A percentile compares a stretch with the other conserved stretches of the same genome.
phyloP scores from a whole-genome alignment of 2,329 filamentous ascomycete genomes.

The Ophiosphaerella herpotricha region DNA sequence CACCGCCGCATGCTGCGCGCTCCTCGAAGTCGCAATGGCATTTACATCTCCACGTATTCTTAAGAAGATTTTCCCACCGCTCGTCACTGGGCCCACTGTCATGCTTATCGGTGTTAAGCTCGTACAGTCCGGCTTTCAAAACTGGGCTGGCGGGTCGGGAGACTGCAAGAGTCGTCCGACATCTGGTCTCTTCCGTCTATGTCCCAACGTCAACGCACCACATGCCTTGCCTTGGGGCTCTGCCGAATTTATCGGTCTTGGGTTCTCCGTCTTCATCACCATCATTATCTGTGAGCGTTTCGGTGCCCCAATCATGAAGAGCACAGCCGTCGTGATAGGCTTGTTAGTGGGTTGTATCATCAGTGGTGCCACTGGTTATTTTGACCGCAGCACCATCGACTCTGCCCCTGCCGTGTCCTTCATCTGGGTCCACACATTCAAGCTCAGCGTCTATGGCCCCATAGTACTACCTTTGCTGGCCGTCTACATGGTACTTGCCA shows the following conservation, averaged over 20 bases:
- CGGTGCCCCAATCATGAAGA: constrained; percentile 84
- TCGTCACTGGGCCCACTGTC: constrained; percentile 72
- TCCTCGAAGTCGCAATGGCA: constrained; percentile 72
- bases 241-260: constrained; percentile 76
- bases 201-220: constrained; percentile 66
- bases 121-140: constrained; percentile 71
- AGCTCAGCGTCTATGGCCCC: constrained; percentile 71
- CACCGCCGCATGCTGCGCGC: constrained; percentile 57
- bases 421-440: constrained; percentile 80
- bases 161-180: constrained; percentile 53
- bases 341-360: constrained; percentile 78
- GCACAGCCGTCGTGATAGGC: constrained; percentile 74
- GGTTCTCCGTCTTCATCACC: constrained; percentile 78
- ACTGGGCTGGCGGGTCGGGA: constrained; percentile 78
- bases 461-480: constrained; percentile 72
- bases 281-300: constrained; percentile 83
- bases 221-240: constrained; percentile 77
- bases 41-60: constrained; percentile 73
- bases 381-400: constrained; percentile 73
- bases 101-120: constrained; percentile 75
- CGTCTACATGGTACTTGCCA: constrained; percentile 70
- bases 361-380: constrained; percentile 77
- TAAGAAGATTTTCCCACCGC: constrained; percentile 76
- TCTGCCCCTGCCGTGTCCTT: constrained; percentile 73
- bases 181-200: constrained; percentile 64